phyloP scores from a whole-genome alignment of 257 asterid species.

The Thymus quinquecostatus region DNA sequence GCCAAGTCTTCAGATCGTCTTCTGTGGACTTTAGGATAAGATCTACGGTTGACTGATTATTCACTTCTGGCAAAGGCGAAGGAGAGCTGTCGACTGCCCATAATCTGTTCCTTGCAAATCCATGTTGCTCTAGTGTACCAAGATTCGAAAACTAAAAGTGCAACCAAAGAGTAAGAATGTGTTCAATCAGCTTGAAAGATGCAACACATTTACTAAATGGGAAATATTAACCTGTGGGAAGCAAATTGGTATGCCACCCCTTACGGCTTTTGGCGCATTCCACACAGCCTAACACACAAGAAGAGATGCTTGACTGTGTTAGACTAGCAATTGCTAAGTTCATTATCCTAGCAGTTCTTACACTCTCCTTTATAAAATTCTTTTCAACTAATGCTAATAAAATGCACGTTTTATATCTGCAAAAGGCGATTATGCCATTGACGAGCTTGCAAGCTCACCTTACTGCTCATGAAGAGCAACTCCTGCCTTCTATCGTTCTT shows the following conservation, averaged over 20 bases:
- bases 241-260: constrained; percentile 70
- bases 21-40: constrained; percentile 68
- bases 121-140: constrained; percentile 75
- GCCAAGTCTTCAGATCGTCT: constrained; percentile 76
- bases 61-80: constrained; percentile 60
- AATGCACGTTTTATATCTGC: not conserved
- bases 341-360: no score
- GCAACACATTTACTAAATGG: constrained; percentile 14
- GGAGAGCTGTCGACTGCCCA: constrained; percentile 75
- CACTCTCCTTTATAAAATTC: not conserved
- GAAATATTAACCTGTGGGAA: constrained; percentile 63
- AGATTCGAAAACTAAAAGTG: constrained; percentile 56
- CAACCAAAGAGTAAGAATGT: constrained; percentile 33
- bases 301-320: constrained; percentile 18
- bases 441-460: constrained; percentile 46
- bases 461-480: constrained; percentile 62
- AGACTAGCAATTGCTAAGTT: not conserved
- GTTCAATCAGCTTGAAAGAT: not conserved
- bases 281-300: constrained; percentile 45
- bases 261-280: constrained; percentile 61
- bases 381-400: not conserved
- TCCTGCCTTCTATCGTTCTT: constrained; percentile 76
- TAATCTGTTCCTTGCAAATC: constrained; percentile 70
- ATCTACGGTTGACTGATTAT: constrained; percentile 64
- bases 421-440: not conserved